Base-by-base conservation (phyloP, 1,284 basidiomycete species). In the Rhodotorula sp. region DNA sequence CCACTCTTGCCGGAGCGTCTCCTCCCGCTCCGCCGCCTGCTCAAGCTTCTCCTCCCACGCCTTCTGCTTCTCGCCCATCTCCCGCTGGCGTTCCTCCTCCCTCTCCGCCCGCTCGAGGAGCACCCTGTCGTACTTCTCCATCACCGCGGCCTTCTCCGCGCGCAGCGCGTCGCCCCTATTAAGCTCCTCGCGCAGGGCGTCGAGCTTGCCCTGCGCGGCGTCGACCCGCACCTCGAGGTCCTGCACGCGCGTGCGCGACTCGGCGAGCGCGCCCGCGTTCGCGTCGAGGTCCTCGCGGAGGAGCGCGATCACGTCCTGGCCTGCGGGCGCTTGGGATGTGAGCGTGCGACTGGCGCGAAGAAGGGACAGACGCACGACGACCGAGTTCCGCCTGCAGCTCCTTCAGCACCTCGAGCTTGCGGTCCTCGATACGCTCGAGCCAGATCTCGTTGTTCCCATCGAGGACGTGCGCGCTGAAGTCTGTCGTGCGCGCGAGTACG, bases 271-370 rank as follows among this genome's bases (percentile, higher is more conserved):
- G 44, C 71, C 71, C 3, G 61, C 56, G 10, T 58, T 61, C 6
- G 13, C n/a, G 19, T 63, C 71, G 61, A 72, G 71, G 25, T 72
- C 56, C 27, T 2, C 19, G 51, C 71, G 67, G n/a, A 72, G 71
- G 27, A 64, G 61, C n/a, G 22, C 39, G 61, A 72, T 69, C 39
- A 69, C 67, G 27, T 29, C 44, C 12, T 64, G 44, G 27, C 64
- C 71, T 72, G 70, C 9, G 2, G 19, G 12, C 41, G 19, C 25
- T 1, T 4, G 12, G 5, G 15, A 27, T 10, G 1, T 27, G 27
- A 27, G 10, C 13, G 39, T 25, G 44, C 7, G 15, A 25, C 3
- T 12, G 12, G 48, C 6, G 55, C 4, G 9, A n/a, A 17, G 27
- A 41, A 3, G 10, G 32, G 13, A 41, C 72, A 13, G 4, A 70